phyloP scores from a whole-genome alignment of 2,329 filamentous ascomycete species.

The Scedosporium dehoogii region DNA sequence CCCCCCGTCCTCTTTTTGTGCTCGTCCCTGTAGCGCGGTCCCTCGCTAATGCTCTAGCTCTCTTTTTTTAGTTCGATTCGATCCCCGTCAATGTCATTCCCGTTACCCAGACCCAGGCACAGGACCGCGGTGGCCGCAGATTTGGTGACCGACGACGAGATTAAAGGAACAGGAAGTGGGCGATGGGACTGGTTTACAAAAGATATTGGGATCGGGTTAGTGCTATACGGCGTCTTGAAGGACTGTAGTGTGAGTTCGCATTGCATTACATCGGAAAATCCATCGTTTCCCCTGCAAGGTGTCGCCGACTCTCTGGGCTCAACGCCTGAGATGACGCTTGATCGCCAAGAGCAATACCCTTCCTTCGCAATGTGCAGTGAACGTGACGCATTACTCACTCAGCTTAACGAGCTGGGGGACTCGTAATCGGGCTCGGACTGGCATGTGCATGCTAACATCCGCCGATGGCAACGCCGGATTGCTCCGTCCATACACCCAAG shows the following conservation, averaged over 20 bases:
- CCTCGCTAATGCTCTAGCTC: conserved; percentile 17
- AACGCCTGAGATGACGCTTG: conserved; percentile 68
- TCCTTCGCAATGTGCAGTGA: not conserved
- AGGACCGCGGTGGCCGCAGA: conserved; percentile 69
- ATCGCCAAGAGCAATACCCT: conserved; percentile 57
- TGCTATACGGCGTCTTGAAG: conserved; percentile 44
- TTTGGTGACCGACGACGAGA: conserved; percentile 57
- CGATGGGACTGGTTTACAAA: conserved; percentile 14
- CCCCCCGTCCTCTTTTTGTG: not conserved
- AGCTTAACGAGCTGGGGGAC: too few relatives aligned
- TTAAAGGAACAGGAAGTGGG: conserved; percentile 22
- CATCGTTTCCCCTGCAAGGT: conserved; percentile 60
- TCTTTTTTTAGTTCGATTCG: conserved; percentile 68
- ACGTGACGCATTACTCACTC: too few relatives aligned
- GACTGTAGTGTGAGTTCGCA: conserved; percentile 46
- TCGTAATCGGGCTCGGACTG: too few relatives aligned
- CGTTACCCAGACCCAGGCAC: conserved; percentile 78
- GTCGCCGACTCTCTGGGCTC: conserved; percentile 68
- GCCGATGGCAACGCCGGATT: too few relatives aligned
- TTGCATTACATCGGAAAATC: conserved; percentile 47
- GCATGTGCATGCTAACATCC: too few relatives aligned
- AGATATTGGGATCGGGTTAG: conserved; percentile 19
- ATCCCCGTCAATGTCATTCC: conserved; percentile 94
- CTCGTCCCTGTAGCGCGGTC: conserved; percentile 3
- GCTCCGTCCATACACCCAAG: too few relatives aligned